Conservation (phyloP, 257 asterid genomes). For the Scutellaria barbata region DNA sequence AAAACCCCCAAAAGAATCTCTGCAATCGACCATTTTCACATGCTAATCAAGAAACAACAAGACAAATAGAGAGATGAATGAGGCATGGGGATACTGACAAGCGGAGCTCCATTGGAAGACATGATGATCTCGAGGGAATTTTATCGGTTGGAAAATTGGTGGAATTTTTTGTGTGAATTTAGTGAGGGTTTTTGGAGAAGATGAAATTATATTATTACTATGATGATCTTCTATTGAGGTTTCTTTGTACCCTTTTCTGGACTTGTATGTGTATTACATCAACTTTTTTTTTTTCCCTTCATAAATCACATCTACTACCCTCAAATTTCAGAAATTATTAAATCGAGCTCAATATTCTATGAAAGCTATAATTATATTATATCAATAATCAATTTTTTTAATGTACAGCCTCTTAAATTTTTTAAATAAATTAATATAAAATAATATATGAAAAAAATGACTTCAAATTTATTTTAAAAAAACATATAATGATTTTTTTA, state of each 20-base stretch:
- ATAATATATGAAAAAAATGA: no score
- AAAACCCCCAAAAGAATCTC: conserved; percentile 1
- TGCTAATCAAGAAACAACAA: conserved; percentile 9
- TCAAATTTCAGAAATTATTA: no score
- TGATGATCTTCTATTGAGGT: conserved; percentile 33
- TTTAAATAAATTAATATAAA: no score
- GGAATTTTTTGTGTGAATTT: conserved; percentile 26
- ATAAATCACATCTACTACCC: no score
- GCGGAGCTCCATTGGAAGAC: conserved; percentile 68
- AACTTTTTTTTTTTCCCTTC: no score
- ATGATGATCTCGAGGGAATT: conserved; percentile 37
- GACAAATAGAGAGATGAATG: conserved; percentile 5
- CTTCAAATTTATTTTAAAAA: no score
- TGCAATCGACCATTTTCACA: conserved; percentile 1
- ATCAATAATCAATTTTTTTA: no score
- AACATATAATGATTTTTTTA: no score
- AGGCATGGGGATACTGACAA: conserved; percentile 42
- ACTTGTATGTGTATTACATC: not conserved
- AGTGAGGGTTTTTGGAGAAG: conserved; percentile 47
- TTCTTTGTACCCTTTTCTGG: conserved; percentile 20
- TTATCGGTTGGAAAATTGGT: conserved; percentile 10
- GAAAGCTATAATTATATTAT: no score
- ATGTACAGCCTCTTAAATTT: no score
- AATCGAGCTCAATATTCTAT: no score
- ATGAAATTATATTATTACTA: not conserved